phyloP scores from a whole-genome alignment of 768 basidiomycete genomes.

The Russula emetica region DNA sequence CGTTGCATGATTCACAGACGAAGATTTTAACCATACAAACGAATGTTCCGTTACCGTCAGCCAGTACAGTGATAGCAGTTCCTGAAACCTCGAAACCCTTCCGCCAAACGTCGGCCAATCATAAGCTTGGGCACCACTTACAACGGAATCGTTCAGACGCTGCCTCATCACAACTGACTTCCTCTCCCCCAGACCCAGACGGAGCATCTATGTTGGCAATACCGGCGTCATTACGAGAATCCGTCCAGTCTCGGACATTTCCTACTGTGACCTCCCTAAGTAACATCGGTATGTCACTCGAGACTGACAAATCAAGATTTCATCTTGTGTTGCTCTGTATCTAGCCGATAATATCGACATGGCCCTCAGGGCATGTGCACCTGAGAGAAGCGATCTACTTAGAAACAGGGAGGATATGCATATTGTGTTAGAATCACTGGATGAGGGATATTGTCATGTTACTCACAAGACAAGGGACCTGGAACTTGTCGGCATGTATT shows the following conservation, averaged over 20 bases:
- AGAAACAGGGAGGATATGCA: conserved; percentile 65
- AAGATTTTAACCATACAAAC: conserved; percentile 1
- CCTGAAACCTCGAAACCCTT: not conserved
- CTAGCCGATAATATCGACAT: conserved; percentile 36
- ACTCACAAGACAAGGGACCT: conserved; percentile 61
- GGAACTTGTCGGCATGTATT: conserved; percentile 50
- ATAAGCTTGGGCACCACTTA: conserved; percentile 13
- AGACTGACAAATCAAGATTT: not conserved
- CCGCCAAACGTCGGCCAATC: conserved; percentile 13
- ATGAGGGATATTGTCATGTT: conserved; percentile 79
- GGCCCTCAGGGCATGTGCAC: conserved; percentile 61
- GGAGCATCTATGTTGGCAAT: conserved; percentile 4
- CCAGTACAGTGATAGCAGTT: not conserved
- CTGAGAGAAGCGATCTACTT: conserved; percentile 59
- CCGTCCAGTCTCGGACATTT: conserved; percentile 14
- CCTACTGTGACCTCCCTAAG: conserved; percentile 39
- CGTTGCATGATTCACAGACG: conserved; percentile 5
- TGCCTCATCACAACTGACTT: not conserved
- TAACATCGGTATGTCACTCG: conserved; percentile 38
- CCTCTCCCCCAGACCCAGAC: not conserved
- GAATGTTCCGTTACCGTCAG: conserved; percentile 24
- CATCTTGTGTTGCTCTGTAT: conserved; percentile 4
- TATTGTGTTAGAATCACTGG: conserved; percentile 64
- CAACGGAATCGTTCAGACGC: not conserved
- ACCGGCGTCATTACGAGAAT: conserved; percentile 10